These are phyloP conservation scores for Protomyces pachydermus DNA, from an alignment of 1,139 yeast genomes.

Conservation along the genomic window DNA sequence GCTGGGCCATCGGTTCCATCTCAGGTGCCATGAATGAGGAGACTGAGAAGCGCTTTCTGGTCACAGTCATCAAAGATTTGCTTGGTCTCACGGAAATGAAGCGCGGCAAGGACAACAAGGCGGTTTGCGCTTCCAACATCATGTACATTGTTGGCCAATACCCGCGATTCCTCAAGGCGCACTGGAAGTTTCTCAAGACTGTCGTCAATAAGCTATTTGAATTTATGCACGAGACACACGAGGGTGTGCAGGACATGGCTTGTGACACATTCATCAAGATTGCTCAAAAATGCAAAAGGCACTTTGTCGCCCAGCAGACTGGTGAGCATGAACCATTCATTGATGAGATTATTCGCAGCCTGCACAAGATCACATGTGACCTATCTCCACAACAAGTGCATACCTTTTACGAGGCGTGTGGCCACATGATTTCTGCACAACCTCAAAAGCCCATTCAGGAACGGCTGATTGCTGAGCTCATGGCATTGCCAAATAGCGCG, in stretches of 20 bases:
- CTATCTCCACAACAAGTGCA: slow-evolving; percentile 96
- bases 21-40: slow-evolving; percentile 99
- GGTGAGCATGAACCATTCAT: slow-evolving; percentile 91
- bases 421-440: slow-evolving; percentile 86
- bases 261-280: slow-evolving; percentile 97
- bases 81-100: slow-evolving; percentile 90
- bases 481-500: slow-evolving; percentile 75
- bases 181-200: slow-evolving; percentile 94
- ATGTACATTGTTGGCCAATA: slow-evolving; percentile 99
- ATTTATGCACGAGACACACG: slow-evolving; percentile 99
- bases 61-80: slow-evolving; percentile 84
- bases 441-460: slow-evolving; percentile 60
- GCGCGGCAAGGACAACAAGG: slow-evolving; percentile 95
- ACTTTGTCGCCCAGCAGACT: slow-evolving; percentile 81
- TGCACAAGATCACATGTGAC: slow-evolving; percentile 83
- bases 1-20: slow-evolving; percentile 99
- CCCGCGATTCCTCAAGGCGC: slow-evolving; percentile 94
- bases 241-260: slow-evolving; percentile 95
- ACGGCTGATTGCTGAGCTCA: slow-evolving; percentile 66
- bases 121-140: slow-evolving; percentile 96
- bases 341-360: slow-evolving; percentile 76
- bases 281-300: slow-evolving; percentile 89
- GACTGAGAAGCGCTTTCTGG: slow-evolving; percentile 90
- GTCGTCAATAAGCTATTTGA: slow-evolving; percentile 93
- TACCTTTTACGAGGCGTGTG: slow-evolving; percentile 96